A percentile compares a stretch with the other conserved stretches of the same genome.
These are phyloP conservation scores for Solanum dulcamara DNA, from an alignment of 257 asterid genomes.

Conservation along the genomic window DNA sequence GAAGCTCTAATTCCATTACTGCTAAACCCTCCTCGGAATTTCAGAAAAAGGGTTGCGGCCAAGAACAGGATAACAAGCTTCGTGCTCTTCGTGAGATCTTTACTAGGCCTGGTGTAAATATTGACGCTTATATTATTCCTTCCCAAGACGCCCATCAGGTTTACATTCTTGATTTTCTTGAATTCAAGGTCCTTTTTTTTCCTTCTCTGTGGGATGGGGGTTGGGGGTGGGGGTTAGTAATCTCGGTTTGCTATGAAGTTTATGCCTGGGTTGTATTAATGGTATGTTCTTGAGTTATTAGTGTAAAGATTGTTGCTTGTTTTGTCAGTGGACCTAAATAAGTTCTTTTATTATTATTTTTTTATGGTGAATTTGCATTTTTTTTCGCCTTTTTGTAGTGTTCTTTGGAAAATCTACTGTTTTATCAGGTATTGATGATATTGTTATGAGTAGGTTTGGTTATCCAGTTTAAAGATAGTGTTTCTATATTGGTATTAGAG, in stretches of 20 bases:
- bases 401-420: background rate
- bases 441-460: background rate
- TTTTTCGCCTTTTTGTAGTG: background rate
- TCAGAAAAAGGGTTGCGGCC: conserved; percentile 25
- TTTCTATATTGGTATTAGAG: background rate
- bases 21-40: conserved; percentile 90
- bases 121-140: conserved; percentile 92
- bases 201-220: too few relatives aligned
- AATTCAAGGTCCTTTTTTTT: background rate
- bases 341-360: background rate
- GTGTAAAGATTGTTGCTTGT: background rate
- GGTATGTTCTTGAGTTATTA: background rate
- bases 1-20: conserved; percentile 45
- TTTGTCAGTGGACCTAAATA: background rate
- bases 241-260: background rate
- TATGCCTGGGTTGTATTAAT: background rate
- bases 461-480: background rate
- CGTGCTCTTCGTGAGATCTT: conserved; percentile 63
- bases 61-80: conserved; percentile 53
- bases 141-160: conserved; percentile 99
- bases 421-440: background rate
- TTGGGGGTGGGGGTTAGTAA: background rate
- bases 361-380: background rate
- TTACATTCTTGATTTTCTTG: background rate
- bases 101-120: conserved; percentile 42